Evolutionary conservation across 495 filamentous ascomycete genomes (phyloP).

Genomic region (Talaromyces proteolyticus): DNA sequence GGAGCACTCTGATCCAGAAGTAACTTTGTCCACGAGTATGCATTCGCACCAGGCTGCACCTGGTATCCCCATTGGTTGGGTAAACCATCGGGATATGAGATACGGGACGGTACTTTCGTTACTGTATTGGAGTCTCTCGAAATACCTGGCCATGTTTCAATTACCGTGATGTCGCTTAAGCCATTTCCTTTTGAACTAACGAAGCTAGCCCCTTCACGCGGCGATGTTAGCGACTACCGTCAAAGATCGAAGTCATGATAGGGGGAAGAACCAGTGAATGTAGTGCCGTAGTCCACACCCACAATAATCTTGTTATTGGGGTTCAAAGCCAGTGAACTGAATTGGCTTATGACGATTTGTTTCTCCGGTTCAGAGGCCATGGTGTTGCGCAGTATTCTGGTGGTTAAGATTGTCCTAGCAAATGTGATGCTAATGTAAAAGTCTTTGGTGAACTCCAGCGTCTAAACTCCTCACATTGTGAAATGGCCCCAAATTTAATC

Average conservation of each 20-base stretch:
- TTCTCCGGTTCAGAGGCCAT: background rate
- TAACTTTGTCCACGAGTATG: constrained; percentile 14
- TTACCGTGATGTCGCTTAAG: constrained; percentile 8
- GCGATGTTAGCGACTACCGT: background rate
- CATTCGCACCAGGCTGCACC: constrained; percentile 6
- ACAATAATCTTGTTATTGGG: constrained; percentile 22
- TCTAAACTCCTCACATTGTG: no score
- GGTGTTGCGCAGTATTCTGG: background rate
- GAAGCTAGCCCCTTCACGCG: constrained; percentile 6
- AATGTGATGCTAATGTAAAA: background rate
- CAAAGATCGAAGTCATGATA: background rate
- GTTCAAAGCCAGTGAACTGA: background rate
- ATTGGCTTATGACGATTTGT: background rate
- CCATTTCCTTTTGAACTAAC: constrained; percentile 6
- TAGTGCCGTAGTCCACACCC: constrained; percentile 42
- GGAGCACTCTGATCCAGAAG: constrained; percentile 11
- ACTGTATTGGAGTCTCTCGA: constrained; percentile 6
- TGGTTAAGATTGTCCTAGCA: background rate
- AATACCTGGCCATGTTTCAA: constrained; percentile 11
- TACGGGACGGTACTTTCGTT: constrained; percentile 9
- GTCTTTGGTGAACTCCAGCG: background rate
- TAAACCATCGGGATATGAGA: constrained; percentile 5
- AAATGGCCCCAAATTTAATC: no score
- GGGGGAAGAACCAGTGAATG: constrained; percentile 19
- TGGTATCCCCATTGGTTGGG: constrained; percentile 13